These are phyloP conservation scores for Nakataea oryzae DNA, from an alignment of 2,329 filamentous ascomycete genomes.

Conservation along the genomic window DNA sequence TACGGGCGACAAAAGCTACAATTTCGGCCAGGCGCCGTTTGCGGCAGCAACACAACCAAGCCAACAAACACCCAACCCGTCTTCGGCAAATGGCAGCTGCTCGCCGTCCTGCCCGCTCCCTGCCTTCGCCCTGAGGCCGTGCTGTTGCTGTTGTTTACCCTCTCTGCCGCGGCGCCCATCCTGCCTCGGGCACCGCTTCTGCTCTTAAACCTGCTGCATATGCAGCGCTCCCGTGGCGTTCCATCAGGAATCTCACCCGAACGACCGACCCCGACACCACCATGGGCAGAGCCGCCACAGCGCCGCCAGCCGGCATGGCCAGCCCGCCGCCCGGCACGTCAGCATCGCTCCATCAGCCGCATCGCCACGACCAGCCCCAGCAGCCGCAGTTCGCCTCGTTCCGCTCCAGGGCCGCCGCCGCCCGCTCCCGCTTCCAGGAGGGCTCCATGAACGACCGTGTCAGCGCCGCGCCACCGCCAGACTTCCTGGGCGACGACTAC, in stretches of 20 bases:
- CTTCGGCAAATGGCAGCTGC: not conserved
- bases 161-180: not conserved
- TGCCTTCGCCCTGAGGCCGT: not conserved
- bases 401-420: not conserved
- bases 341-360: conserved; percentile 12
- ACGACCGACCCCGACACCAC: not conserved
- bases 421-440: conserved; percentile 55
- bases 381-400: conserved; percentile 11
- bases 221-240: not conserved
- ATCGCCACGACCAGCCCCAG: conserved; percentile 14
- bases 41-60: no score
- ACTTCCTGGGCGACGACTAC: conserved; percentile 39
- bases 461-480: conserved; percentile 58
- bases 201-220: not conserved
- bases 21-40: no score
- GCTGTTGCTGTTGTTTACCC: not conserved
- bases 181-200: no score
- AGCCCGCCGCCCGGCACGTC: not conserved
- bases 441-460: conserved; percentile 79
- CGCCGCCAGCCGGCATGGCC: not conserved
- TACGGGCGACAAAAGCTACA: no score
- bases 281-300: not conserved
- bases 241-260: not conserved
- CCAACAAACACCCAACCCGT: not conserved
- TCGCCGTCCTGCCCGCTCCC: not conserved